Base-by-base conservation (phyloP, 192 early-diverging fungal genomes). In the Linnemannia exigua region DNA sequence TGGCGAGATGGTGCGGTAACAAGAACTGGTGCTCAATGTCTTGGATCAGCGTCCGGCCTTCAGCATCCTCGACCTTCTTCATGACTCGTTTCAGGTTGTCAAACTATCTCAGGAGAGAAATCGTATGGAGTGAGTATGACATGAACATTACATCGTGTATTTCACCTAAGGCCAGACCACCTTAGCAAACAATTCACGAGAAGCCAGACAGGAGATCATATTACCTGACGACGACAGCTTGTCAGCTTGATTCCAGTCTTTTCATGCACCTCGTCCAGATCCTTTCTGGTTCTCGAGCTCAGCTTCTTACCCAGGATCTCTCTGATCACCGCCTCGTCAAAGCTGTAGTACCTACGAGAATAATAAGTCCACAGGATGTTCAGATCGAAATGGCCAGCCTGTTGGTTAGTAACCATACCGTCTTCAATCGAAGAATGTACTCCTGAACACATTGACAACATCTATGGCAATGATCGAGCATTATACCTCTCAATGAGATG, bases 81-180 rank as follows among this genome's bases (percentile, higher is more conserved):
- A 85, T 88, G 3, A 89, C 82, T 73, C 89, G 37, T 54, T 89
- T 89, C 61, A 89, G 61, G 46, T 89, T 89, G 75, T 89, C 89
- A 77, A 89, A 89, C 89, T 87, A 36, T 28, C 17, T 31, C 9
- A 35, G 37, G 12, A 38, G 20, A 1, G 48, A 51, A 46, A 15
- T 14, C 31, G 3, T 8, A n/a, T 22, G 7, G 44, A 28, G 7
- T 38, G 47, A 79, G 19, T 17, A 50, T 36, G n/a, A n/a, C 5
- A 70, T 41, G 68, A 36, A 0, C n/a, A 20, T 22, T 70, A 19
- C 28, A 44, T 9, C 41, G 9, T 6, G 41, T n/a, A n/a, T n/a
- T n/a, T n/a, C 58, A 12, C 58, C 25, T 15, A 48, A 41, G 15
- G 72, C 17, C 15, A 58, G 5, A 52, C 50, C 72, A 20, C n/a